Evolutionary conservation across 345 rosid genomes (phyloP).

Genomic region (Pistacia vera): DNA sequence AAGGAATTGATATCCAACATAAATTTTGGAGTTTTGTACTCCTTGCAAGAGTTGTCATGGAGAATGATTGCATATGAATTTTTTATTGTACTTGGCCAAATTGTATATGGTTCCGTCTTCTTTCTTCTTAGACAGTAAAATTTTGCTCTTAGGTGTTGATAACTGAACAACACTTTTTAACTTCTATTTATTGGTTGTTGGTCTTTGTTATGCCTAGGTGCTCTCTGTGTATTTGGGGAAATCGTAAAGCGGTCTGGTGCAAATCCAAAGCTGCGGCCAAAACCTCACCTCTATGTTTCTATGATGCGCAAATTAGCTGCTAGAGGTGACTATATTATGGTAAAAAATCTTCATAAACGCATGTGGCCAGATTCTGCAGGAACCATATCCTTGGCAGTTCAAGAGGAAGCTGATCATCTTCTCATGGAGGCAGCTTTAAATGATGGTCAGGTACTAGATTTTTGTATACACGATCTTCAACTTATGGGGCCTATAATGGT

Average conservation of each 20-base stretch:
- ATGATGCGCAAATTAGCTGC: conserved; percentile 73
- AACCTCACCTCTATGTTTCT: conserved; percentile 76
- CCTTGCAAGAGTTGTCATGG: neutral
- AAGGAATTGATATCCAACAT: neutral
- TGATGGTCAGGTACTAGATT: conserved; percentile 58
- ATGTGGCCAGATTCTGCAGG: conserved; percentile 77
- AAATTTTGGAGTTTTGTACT: neutral
- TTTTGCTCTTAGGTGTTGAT: neutral
- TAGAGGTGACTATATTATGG: conserved; percentile 61
- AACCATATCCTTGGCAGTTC: conserved; percentile 45
- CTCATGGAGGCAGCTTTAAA: conserved; percentile 86
- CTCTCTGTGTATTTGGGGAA: conserved; percentile 83
- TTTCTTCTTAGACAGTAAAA: neutral
- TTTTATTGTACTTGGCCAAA: neutral
- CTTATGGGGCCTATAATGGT: conserved; percentile 9
- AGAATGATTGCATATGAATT: neutral
- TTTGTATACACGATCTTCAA: conserved; percentile 8
- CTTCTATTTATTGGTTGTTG: conserved; percentile 8
- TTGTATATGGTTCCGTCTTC: neutral
- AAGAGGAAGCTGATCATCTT: conserved; percentile 76
- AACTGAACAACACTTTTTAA: neutral
- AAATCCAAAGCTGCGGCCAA: conserved; percentile 54
- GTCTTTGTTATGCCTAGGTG: conserved; percentile 39
- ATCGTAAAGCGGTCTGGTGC: conserved; percentile 57
- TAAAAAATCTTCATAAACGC: conserved; percentile 52